Base-by-base conservation (phyloP, 2,329 filamentous ascomycete species). In the Macrophomina phaseolina region DNA sequence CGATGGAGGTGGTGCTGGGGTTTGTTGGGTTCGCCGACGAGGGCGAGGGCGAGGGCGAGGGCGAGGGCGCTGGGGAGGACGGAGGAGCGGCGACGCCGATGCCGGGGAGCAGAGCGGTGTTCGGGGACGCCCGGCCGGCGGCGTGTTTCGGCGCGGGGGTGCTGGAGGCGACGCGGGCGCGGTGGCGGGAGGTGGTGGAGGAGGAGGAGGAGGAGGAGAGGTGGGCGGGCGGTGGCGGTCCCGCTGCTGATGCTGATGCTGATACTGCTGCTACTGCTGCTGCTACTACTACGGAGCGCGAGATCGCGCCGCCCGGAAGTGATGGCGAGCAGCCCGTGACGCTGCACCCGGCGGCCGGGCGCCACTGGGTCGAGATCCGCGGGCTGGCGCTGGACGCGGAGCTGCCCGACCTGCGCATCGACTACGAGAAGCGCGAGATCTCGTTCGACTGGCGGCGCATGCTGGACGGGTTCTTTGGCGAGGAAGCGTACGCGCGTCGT, bases 401-500 rank as follows among this genome's bases (percentile, higher is more conserved):
- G 5, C 69, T 78, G 1, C 73, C 74, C 3, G 69, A 49, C 1
- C 70, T 78, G 8, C 42, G n/a, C 1, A 68, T 77, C 48, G 62
- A 73, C 46, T 48, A 66, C 14, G 67, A 68, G 12, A 60, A 68
- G 11, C 69, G 73, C 18, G 73, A 70, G 49, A 71, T 77, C 2
- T 58, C 28, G 0, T 71, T 77, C 18, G 64, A 73, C 8, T 78
- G 76, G 76, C 69, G 72, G 7, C 64, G 64, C 5, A 74, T 75
- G 73, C 69, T 76, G 5, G 58, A 70, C 3, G 69, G 71, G 14
- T 77, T 77, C 56, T 78, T 76, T 68, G 70, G 74, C 18, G 75
- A 78, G 60, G 69, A 75, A 32, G 40, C 40, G 40, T 60, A 60
- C 30, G 56, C 56, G 4, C 40, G 28, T 18, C 40, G 40, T 3